phyloP scores from a whole-genome alignment of 78 protist genomes.

The Dictyostelium citrinum region DNA sequence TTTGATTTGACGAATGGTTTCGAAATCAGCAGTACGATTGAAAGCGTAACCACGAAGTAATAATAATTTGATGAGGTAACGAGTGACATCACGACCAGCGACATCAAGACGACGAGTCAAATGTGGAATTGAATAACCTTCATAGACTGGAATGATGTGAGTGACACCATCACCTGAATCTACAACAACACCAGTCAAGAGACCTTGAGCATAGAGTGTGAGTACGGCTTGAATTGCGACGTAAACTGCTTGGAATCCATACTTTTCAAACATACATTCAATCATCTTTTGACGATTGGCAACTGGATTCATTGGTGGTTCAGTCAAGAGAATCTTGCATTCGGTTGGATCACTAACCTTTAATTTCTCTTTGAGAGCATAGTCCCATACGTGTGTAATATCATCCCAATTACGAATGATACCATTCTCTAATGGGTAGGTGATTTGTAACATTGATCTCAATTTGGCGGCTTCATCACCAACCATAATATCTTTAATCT shows the following conservation, averaged over 20 bases:
- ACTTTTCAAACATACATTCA: conserved; percentile 97
- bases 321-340: conserved; percentile 96
- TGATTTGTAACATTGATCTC: conserved; percentile 92
- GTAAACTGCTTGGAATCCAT: conserved; percentile 91
- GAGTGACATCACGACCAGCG: conserved; percentile 96
- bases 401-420: conserved; percentile 96
- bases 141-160: conserved; percentile 99
- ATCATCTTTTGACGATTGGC: conserved; percentile 86
- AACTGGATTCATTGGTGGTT: conserved; percentile 97
- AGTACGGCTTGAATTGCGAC: conserved; percentile 97
- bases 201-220: conserved; percentile 96
- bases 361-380: conserved; percentile 94
- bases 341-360: conserved; percentile 88
- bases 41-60: conserved; percentile 96
- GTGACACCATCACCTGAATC: conserved; percentile 99
- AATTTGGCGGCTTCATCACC: conserved; percentile 96
- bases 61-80: conserved; percentile 96
- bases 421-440: conserved; percentile 98
- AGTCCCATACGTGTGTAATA: conserved; percentile 90
- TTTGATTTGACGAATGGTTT: conserved; percentile 97
- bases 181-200: conserved; percentile 97
- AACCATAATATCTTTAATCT: conserved; percentile 96
- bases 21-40: conserved; percentile 99
- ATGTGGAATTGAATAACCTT: conserved; percentile 95
- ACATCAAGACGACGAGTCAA: conserved; percentile 94